These are phyloP conservation scores for Euclidium syriacum DNA, from an alignment of 345 rosid species.

Conservation along the genomic window DNA sequence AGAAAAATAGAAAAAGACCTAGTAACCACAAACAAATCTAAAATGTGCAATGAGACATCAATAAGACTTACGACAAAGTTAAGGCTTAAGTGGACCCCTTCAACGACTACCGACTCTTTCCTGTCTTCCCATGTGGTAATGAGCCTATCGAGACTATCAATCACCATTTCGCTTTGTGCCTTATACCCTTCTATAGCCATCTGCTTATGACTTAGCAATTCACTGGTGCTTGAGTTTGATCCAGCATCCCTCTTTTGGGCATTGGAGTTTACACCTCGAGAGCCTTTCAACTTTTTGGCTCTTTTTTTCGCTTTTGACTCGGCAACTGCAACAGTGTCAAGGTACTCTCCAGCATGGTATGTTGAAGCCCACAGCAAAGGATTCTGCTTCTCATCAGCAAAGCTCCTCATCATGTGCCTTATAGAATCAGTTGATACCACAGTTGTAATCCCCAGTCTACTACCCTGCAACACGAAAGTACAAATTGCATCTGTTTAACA, in stretches of 20 bases:
- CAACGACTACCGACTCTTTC: constrained; percentile 93
- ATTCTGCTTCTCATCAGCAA: constrained; percentile 87
- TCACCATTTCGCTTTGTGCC: constrained; percentile 99
- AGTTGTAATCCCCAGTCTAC: constrained; percentile 91
- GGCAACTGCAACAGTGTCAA: constrained; percentile 93
- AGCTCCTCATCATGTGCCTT: constrained; percentile 99
- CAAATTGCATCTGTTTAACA: not conserved
- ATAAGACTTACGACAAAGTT: constrained; percentile 82
- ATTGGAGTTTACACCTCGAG: constrained; percentile 43
- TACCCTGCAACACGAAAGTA: constrained; percentile 35
- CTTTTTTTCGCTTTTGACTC: constrained; percentile 80
- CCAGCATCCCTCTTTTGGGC: constrained; percentile 33
- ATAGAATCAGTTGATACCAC: constrained; percentile 96
- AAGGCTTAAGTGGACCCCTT: constrained; percentile 99
- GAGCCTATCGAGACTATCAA: constrained; percentile 96
- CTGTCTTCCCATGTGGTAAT: constrained; percentile 96
- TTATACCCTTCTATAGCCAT: constrained; percentile 98
- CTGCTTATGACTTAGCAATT: constrained; percentile 66
- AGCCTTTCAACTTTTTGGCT: constrained; percentile 65
- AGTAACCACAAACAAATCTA: not conserved
- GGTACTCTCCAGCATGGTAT: constrained; percentile 93
- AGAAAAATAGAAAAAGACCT: not conserved
- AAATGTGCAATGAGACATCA: constrained; percentile 2
- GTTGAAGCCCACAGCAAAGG: constrained; percentile 99
- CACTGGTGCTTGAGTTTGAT: constrained; percentile 33